Base-by-base conservation (phyloP, 2,329 filamentous ascomycete genomes). In the Leptographium wingfieldii region DNA sequence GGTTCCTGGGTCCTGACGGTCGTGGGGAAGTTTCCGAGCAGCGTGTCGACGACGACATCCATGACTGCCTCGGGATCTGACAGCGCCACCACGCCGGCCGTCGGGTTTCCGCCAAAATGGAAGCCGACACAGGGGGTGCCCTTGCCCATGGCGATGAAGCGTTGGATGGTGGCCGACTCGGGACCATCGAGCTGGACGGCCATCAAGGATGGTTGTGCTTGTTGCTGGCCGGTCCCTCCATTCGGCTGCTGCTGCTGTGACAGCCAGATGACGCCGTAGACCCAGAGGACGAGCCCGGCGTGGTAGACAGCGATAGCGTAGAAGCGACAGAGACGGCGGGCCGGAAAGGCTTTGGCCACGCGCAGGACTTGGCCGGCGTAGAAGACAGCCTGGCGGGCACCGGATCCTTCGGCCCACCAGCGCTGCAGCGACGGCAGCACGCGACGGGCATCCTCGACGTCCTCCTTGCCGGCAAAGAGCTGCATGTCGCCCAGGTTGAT, bases 261-360 rank as follows among this genome's bases (percentile, higher is more conserved):
- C 40, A 43, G 40, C 40, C 40, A 33, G 4, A 85, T 75, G 0
- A 88, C 80, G 0, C 85, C 84, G 64, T 86, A 88, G 0, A 80
- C 80, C 87, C 87, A 90, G 49, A 90, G 73, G 0, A 82, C 81
- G 5, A 90, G 73, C 14, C 80, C 78, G 4, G 84, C 85, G 67
- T 89, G 86, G 67, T 88, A 87, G 0, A 88, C 78, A 0, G 81
- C 83, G 7, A 89, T 80, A 0, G 85, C 84, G 63, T 83, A 81
- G 68, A 89, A 88, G 63, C 86, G 83, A 52, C 82, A 80, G 3
- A 88, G 69, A 12, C 79, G 74, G 0, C 77, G 76, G 1, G 73
- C 68, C 0, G 81, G 77, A 49, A 66, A 65, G 3, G 25, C 11
- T 2, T 55, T 33, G 4, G 65, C 65, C 0, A 60, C 57, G 1